Evolutionary conservation across 768 basidiomycete species (phyloP), one percentile per base, ranked within the genome.

Genomic region (Auriscalpium vulgare): DNA sequence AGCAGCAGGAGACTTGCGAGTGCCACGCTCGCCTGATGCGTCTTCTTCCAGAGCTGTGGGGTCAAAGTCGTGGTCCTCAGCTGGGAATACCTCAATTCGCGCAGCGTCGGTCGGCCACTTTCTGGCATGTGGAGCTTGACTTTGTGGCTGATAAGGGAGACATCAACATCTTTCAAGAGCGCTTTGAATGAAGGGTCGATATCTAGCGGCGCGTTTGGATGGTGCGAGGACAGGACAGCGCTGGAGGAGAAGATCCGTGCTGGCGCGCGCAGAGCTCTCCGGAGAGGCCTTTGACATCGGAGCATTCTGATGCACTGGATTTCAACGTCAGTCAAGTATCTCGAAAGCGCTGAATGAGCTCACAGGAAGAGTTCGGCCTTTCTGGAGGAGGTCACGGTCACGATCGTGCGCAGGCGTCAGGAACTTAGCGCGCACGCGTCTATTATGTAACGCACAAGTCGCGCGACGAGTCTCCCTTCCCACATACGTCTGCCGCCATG

Each of bases 1-100:
- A 17, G 92, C 91, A 19, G 90, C 91, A 45, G 90, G 87, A 23
- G 91, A 91, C 66, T 88, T 88, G 51, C 81, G 73, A 46, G 68
- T 79, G 66, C 61, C 74, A 61, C 59, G 63, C 9, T 71, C 65
- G 21, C 69, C 63, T 19, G 65, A 56, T 16, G 68, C 69, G 23
- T 72, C 71, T 44, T 72, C 72, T 23, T 69, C 68, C 50, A 67
- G 66, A 37, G 69, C 57, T 5, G 52, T 59, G 54, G 59, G 58
- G 16, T 74, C 66, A 3, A 66, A 63, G 5, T 71, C 56, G 21
- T 59, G 50, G 2, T 61, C 48, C 36, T 65, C 72, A 21, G 69
- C 63, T 48, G 77, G 71, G 23, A 78, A 67, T 29, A 79, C 68
- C 60, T 87, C n/a, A 90, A 68, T 62, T 87, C 84, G 61, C 77